Base-by-base conservation (phyloP, 257 asterid genomes). In the Orobanche coerulescens region DNA sequence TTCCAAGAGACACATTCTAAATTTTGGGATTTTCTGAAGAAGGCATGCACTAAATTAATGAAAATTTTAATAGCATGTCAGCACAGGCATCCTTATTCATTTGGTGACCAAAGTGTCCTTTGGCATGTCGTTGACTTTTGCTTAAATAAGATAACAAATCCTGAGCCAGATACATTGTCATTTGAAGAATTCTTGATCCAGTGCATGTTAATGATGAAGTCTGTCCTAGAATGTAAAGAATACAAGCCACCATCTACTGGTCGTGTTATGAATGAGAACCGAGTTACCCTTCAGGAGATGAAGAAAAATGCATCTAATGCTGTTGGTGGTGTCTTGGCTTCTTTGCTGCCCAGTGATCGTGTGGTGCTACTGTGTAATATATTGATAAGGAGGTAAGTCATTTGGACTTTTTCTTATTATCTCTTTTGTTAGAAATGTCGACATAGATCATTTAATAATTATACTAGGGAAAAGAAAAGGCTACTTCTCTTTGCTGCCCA, bases 161-260 rank as follows among this genome's bases (percentile, higher is more conserved):
- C 97, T 13, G 95, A 83, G 77, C 87, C 89, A 76, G 82, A 82
- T 61, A 64, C 68, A 13, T 52, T 76, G 47, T 77, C 85, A 30
- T 93, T 81, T 76, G 96, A 93, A 58, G 86, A 82, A 52, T 84
- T 89, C 70, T 68, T 89, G 80, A 87, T 93, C 74, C 96, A 89
- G 71, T 89, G 97, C 69, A 80, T 93, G 95, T 76, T 85, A 59
- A 75, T 85, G 86, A 77, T 81, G 79, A 93, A 93, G 77, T 78
- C 89, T 72, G 76, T 93, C 75, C 79, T 93, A 66, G 97, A 89
- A 80, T 79, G 97, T 75, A 89, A 86, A 83, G 97, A 93, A 58
- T 93, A 86, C 80, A 89, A 83, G 79, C 82, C 82, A 75, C 47
- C 77, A 69, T 68, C 79, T 80, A 76, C 83, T 74, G 99, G 99